These are phyloP conservation scores for Lepidium africanum DNA, from an alignment of 345 rosid species.

Conservation along the genomic window DNA sequence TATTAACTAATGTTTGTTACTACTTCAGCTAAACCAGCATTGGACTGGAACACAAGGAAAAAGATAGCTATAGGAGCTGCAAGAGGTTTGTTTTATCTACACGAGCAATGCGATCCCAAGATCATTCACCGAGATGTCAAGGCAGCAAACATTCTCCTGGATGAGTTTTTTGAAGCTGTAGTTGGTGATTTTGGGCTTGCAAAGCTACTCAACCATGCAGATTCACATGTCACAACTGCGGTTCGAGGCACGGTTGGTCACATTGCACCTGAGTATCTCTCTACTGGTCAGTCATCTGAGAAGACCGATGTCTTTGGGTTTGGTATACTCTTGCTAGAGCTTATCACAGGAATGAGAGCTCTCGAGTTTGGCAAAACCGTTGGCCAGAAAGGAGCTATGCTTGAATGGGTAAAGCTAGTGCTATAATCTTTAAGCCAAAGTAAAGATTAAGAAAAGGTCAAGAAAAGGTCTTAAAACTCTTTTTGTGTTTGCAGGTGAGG, in stretches of 20 bases:
- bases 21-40: slow-evolving; percentile 58
- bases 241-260: slow-evolving; percentile 96
- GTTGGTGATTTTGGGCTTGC: slow-evolving; percentile 99
- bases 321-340: slow-evolving; percentile 85
- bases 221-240: slow-evolving; percentile 90
- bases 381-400: slow-evolving; percentile 89
- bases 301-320: slow-evolving; percentile 95
- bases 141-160: slow-evolving; percentile 87
- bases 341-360: slow-evolving; percentile 91
- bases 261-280: slow-evolving; percentile 92
- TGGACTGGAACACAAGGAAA: slow-evolving; percentile 88
- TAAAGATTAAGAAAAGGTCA: neutral
- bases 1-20: neutral
- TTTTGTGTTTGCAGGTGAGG: slow-evolving; percentile 48
- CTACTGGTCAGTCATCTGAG: slow-evolving; percentile 95
- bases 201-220: slow-evolving; percentile 83
- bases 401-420: slow-evolving; percentile 57
- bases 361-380: slow-evolving; percentile 80
- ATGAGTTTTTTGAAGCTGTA: slow-evolving; percentile 73
- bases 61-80: slow-evolving; percentile 88
- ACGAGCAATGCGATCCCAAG: slow-evolving; percentile 94
- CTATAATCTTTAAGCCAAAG: neutral
- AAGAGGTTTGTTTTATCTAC: slow-evolving; percentile 82
- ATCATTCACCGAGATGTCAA: slow-evolving; percentile 91
- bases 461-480: too few species aligned